Conservation (phyloP, 345 rosid genomes). For the Barbarea vulgaris region DNA sequence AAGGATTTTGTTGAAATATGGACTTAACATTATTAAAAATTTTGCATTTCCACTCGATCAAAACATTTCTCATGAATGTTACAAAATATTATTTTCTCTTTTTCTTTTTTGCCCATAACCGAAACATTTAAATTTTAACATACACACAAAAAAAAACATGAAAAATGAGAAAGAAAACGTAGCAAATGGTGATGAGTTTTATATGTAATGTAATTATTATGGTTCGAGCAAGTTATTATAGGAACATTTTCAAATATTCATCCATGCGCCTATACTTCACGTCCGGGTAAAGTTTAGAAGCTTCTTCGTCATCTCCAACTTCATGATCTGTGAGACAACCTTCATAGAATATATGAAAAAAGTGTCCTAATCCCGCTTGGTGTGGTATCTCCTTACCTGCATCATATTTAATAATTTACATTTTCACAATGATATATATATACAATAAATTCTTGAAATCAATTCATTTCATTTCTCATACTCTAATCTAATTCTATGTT, state of each 20-base stretch:
- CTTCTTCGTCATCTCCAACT: constrained; percentile 60
- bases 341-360: constrained; percentile 75
- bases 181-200: background rate
- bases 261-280: constrained; percentile 68
- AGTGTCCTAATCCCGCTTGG: constrained; percentile 74
- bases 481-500: background rate
- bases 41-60: background rate
- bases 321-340: constrained; percentile 83
- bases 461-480: background rate
- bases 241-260: constrained; percentile 54
- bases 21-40: too few relatives aligned
- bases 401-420: background rate
- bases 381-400: constrained; percentile 41
- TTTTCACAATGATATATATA: background rate
- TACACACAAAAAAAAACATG: background rate
- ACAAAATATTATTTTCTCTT: background rate
- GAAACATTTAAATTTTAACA: background rate
- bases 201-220: background rate
- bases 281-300: constrained; percentile 71
- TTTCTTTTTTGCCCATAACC: too few relatives aligned
- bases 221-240: background rate
- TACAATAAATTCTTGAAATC: background rate
- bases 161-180: background rate
- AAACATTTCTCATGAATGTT: background rate
- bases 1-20: background rate